Base-by-base conservation (phyloP, 2,329 filamentous ascomycete genomes). In the Westerdykella sp. region DNA sequence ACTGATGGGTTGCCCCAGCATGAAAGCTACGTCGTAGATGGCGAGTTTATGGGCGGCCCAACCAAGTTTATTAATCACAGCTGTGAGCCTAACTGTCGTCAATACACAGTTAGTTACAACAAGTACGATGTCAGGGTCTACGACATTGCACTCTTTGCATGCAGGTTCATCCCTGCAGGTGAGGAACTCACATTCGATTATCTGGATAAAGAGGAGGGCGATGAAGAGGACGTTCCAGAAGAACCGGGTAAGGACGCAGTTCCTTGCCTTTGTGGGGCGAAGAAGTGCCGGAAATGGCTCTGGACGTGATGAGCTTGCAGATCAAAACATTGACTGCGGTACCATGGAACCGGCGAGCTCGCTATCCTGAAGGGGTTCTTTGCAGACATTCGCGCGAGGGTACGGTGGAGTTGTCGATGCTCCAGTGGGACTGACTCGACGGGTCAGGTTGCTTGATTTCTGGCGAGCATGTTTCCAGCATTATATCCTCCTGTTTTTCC, bases 61-160 rank as follows among this genome's bases (percentile, higher is more conserved):
- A 87, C 85, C 0, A 78, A 86, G 2, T 93, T 91, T 65, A 85
- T 91, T 62, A 93, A 93, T 55, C 87, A 93, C 62, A 85, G 79
- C 2, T 91, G 87, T 61, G 78, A 86, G 4, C 86, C 87, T 0
- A 91, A 90, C 56, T 76, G 88, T 57, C 75, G 84, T 12, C 87
- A 89, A 47, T 91, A 90, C 65, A 85, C 84, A 0, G 80, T 87
- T 1, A 84, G 86, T 1, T 85, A 84, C 40, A 86, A 90, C 56
- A 83, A 86, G 47, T 79, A 84, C 0, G 84, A 90, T 56, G 80
- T 81, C 45, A 76, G 80, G 37, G 74, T 90, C 6, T 88, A 91
- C 60, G 84, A 89, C 47, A 69, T 91, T 38, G 86, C 85, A 0
- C 75, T 91, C 46, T 91, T 91, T 56, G 85, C 87, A 0, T 76